These are phyloP conservation scores for Vachellia collinsii DNA, from an alignment of 306 rosid species.

Conservation along the genomic window DNA sequence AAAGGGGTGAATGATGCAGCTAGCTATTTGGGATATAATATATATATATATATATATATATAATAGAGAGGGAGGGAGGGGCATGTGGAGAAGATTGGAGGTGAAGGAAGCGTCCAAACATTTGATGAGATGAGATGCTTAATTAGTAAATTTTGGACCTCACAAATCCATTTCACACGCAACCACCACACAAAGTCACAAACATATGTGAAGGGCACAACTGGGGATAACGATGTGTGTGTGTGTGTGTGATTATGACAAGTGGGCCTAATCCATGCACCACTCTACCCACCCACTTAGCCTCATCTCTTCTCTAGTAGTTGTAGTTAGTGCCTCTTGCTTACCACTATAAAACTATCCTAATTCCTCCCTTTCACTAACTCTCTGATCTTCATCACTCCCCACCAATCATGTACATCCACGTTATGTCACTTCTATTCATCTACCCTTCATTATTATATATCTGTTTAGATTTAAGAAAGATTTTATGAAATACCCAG, in stretches of 20 bases:
- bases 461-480: neutral
- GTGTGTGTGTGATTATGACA: neutral
- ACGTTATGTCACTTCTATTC: neutral
- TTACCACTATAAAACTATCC: neutral
- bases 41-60: too few species aligned
- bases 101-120: conserved; percentile 23
- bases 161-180: conserved; percentile 35
- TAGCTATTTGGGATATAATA: too few species aligned
- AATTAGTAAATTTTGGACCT: conserved; percentile 21
- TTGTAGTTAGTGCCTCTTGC: neutral
- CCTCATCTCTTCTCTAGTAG: too few species aligned
- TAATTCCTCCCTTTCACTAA: neutral
- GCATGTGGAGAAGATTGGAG: conserved; percentile 34
- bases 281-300: neutral
- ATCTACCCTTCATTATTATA: neutral
- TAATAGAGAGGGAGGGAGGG: neutral
- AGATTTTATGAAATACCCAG: neutral
- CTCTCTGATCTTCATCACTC: conserved; percentile 13
- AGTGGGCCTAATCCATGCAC: conserved; percentile 10
- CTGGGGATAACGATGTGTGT: neutral
- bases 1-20: too few species aligned
- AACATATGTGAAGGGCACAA: conserved; percentile 7
- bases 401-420: neutral
- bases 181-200: neutral
- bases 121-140: conserved; percentile 25